Evolutionary conservation across 164 flowering plant species (phyloP).

Genomic region (Brasenia schreberi): DNA sequence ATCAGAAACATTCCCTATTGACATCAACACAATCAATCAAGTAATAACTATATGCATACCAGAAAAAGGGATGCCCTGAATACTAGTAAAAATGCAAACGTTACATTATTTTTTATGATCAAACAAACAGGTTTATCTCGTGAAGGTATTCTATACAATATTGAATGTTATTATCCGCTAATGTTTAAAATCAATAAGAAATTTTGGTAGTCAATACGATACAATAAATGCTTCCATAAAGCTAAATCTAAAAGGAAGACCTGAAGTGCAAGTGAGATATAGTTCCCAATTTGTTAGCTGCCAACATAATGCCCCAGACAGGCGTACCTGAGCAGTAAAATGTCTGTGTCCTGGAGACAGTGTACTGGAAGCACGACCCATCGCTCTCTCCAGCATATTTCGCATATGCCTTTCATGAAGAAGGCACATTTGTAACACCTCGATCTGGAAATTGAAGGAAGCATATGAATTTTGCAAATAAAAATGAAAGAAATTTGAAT

Average conservation of each 20-base stretch:
- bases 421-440: slow-evolving; percentile 50
- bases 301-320: neutral
- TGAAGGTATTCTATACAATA: neutral
- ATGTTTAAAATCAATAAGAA: too few species aligned
- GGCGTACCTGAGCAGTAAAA: slow-evolving; percentile 56
- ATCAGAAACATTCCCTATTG: neutral
- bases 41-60: neutral
- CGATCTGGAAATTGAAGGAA: slow-evolving; percentile 38
- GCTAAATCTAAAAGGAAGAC: too few species aligned
- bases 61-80: neutral
- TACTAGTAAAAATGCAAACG: neutral
- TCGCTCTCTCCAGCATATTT: slow-evolving; percentile 65
- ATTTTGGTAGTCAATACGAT: too few species aligned
- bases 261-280: too few species aligned
- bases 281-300: neutral
- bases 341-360: slow-evolving; percentile 88
- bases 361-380: slow-evolving; percentile 83
- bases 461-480: neutral
- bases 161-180: too few species aligned
- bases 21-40: neutral
- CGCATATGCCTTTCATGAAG: slow-evolving; percentile 81
- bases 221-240: too few species aligned
- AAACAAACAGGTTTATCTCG: neutral
- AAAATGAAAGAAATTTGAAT: too few species aligned
- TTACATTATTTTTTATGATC: neutral